Evolutionary conservation across 2,329 filamentous ascomycete genomes (phyloP).

Genomic region (Colletotrichum gigasporum): DNA sequence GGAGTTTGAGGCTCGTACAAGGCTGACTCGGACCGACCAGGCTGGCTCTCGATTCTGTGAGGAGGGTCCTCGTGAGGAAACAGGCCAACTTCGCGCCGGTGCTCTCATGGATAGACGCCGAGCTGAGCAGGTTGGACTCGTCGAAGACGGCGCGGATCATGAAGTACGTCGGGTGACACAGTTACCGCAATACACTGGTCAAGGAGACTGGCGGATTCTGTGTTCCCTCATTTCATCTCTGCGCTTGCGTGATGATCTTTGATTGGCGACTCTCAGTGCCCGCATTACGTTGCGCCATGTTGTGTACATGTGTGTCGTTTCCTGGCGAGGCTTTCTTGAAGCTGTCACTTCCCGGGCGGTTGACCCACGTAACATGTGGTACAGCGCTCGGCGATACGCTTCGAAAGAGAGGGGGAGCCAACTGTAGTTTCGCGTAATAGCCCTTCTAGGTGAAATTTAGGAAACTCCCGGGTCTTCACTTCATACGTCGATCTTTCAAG

Average conservation of each 20-base stretch:
- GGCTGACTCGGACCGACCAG: conserved; percentile 1
- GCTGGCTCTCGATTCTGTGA: conserved; percentile 26
- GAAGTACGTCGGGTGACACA: not conserved
- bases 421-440: too few relatives aligned
- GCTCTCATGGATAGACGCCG: conserved; percentile 17
- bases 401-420: too few relatives aligned
- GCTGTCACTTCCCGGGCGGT: not conserved
- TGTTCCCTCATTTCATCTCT: not conserved
- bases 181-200: too few relatives aligned
- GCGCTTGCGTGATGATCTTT: not conserved
- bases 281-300: too few relatives aligned
- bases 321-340: not conserved
- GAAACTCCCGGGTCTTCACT: too few relatives aligned
- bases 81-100: conserved; percentile 26
- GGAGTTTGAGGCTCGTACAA: not conserved
- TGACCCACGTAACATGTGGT: not conserved
- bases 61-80: conserved; percentile 1
- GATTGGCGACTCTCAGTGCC: not conserved
- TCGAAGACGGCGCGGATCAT: conserved; percentile 11
- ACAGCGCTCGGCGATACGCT: not conserved
- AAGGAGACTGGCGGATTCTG: not conserved
- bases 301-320: not conserved
- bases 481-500: too few relatives aligned
- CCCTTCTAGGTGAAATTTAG: too few relatives aligned
- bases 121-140: conserved; percentile 12